Percentiles rank a stretch among this genome's conserved stretches.
Conservation (phyloP, 2,329 filamentous ascomycete genomes). For the Fusarium nematophilum region DNA sequence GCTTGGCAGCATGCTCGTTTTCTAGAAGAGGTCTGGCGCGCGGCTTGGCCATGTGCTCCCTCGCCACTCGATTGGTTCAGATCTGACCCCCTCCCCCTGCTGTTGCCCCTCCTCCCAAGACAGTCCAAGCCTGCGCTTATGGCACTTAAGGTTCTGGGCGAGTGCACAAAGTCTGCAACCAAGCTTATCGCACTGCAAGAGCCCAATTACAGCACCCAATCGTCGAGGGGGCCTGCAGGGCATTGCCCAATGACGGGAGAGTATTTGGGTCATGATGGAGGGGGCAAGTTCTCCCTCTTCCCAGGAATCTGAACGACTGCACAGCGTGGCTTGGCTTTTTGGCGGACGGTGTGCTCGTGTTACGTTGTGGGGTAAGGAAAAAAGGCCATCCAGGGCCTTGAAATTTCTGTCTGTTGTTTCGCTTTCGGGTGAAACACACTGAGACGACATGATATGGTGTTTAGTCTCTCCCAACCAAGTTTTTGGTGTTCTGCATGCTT, state of each 20-base stretch:
- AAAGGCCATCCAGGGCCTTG: neutral
- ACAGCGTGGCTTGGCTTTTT: conserved; percentile 20
- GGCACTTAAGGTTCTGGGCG: conserved; percentile 38
- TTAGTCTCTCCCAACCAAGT: neutral
- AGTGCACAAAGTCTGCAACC: conserved; percentile 21
- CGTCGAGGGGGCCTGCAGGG: neutral
- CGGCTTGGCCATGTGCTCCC: conserved; percentile 18
- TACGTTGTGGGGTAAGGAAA: conserved; percentile 6
- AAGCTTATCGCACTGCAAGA: conserved; percentile 40
- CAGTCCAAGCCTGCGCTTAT: conserved; percentile 36
- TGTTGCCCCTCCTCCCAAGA: conserved; percentile 12
- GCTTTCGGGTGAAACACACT: conserved; percentile 3
- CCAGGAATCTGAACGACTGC: too few species aligned
- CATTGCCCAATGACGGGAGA: conserved; percentile 25
- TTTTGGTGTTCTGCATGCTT: neutral
- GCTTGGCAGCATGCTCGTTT: conserved; percentile 18
- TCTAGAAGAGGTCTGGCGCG: conserved; percentile 31
- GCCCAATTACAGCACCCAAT: conserved; percentile 21
- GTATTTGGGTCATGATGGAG: neutral
- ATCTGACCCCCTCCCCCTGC: conserved; percentile 8
- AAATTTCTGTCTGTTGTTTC: conserved; percentile 1
- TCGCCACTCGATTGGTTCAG: conserved; percentile 15
- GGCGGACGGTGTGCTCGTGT: conserved; percentile 8
- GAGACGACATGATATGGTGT: neutral
- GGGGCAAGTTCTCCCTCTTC: conserved; percentile 4